Base-by-base conservation (phyloP, 2,329 filamentous ascomycete genomes). In the Aspergillus uvarum region DNA sequence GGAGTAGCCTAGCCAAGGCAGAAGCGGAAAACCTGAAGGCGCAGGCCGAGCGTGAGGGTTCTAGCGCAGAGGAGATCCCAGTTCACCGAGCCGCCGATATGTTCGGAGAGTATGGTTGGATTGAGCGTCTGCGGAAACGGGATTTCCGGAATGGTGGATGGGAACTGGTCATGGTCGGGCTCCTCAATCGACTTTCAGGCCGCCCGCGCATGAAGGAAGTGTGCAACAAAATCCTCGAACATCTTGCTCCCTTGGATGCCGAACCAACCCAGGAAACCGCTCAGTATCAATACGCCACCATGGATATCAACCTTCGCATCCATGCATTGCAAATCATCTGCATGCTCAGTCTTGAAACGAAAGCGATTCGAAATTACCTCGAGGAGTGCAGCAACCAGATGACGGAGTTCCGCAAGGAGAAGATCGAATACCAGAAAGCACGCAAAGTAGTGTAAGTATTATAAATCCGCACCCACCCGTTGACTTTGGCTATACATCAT, bases 391-490 rank as follows among this genome's bases (percentile, higher is more conserved):
- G 90, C 65, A 91, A 94, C 71, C 90, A 92, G 56, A 97, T 98
- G 93, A 99, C 95, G 1, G 87, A 88, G 57, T 92, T 96, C 71
- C 88, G 95, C 53, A 99, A 99, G 76, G 90, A 96, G 73, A 97
- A 96, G 79, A 96, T 97, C 62, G 91, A 96, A 65, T 89, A 87
- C 77, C 94, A 98, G 77, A 86, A 92, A 65, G 86, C 90, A 67
- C 87, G 90, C 64, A 89, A 88, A 74, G 77, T 80, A 66, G 76
- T 81, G 80, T 85, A 79, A 77, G 83, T 81, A 55, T 22, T 26
- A 44, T 14, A 4, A 26, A 12, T 10, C 21, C 14, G 10, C 47
- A 6, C 19, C 14, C 21, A 11, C 19, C 47, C 47, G 11, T 29
- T 24, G 5, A 5, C 16, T 32, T 51, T 51, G 21, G 5, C 49